Evolutionary conservation across 441 rosid species (phyloP), one percentile per base, ranked within the genome.

Genomic region (Populus hybrid): DNA sequence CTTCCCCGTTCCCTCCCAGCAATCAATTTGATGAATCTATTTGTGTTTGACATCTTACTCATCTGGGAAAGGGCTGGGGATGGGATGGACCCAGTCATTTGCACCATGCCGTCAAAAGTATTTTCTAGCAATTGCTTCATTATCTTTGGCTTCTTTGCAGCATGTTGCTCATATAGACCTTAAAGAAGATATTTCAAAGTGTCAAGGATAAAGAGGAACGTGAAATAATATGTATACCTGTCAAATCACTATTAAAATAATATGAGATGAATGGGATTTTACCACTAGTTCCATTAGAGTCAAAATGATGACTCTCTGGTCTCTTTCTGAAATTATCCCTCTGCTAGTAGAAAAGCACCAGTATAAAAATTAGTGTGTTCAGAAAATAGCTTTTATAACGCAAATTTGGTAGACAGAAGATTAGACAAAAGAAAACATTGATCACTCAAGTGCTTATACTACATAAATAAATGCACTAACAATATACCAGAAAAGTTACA

Each of bases 1-100:
- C 92, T 92, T 82, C 89, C 90, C 83, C 89, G 87, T 70, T 92
- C 98, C 78, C 88, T 90, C 67, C 94, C 91, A 78, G 86, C 91
- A 84, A 88, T 84, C 79, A 90, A 78, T 86, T 90, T 93, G 84
- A 91, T 90, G 46, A 87, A 81, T 83, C 90, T 94, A 80, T 88
- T 89, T 71, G 95, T 90, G 90, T 87, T 88, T 82, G 98, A 89
- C 98, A 97, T 90, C 84, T 94, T 93, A 88, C 99, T 93, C 94
- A 93, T 90, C 83, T 96, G 98, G 72, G 99, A 94, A 81, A 93
- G 92, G 21, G 85, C 95, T 16, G 97, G 98, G 80, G 97, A 94
- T 81, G 95, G 94, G 76, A 90, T 73, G 30, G 94, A 89, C 67
- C 96, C 98, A 71, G 82, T 81, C 75, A 83, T 20, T 73, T 86